Base-by-base conservation (phyloP, 2,329 filamentous ascomycete genomes). In the Aspergillus bombycis region DNA sequence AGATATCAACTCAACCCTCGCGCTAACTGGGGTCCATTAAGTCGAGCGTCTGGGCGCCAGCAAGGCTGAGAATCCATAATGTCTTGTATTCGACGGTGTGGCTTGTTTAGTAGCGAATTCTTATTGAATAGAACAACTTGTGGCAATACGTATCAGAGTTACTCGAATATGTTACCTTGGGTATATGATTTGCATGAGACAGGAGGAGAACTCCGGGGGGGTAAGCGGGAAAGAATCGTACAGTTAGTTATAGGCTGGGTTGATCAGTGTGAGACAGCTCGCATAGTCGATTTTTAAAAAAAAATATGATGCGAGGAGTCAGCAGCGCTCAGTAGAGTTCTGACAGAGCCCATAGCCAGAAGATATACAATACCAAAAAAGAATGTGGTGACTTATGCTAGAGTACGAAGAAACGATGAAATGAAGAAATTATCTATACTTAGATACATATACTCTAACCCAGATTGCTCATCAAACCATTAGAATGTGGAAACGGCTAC, bases 1-100 rank as follows among this genome's bases (percentile, higher is more conserved):
- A 85, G 94, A 66, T 99, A 97, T 78, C 95, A 97, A 81, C 81
- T 89, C 65, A 98, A 98, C 75, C 95, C 95, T 53, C 84, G 90
- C 64, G 89, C 93, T 73, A 95, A 98, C 76, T 99, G 95, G 95
- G 95, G 95, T 0, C 95, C 95, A 1, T 88, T 96, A 87, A 81
- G 75, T 63, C 77, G 79, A 43, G 81, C 81, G 8, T 67, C 70
- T 26, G 69, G 70, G 3, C 62, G 65, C 23, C 57, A 59, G 55
- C 66, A 61, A 56, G 28, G 28, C 30, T 34, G 21, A 46, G 32
- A 45, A 52, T 30, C 3, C 21, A 30, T 38, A 19, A 11, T 7
- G 12, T 19, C 14, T 30, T 14, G 46, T 16, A 48, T 8, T 26
- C 21, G 12, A 48, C 45, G 14, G 23, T 14, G 14, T 50, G 26